Evolutionary conservation across 768 basidiomycete genomes (phyloP), one percentile per base, ranked within the genome.

Genomic region (Boletales sp.): DNA sequence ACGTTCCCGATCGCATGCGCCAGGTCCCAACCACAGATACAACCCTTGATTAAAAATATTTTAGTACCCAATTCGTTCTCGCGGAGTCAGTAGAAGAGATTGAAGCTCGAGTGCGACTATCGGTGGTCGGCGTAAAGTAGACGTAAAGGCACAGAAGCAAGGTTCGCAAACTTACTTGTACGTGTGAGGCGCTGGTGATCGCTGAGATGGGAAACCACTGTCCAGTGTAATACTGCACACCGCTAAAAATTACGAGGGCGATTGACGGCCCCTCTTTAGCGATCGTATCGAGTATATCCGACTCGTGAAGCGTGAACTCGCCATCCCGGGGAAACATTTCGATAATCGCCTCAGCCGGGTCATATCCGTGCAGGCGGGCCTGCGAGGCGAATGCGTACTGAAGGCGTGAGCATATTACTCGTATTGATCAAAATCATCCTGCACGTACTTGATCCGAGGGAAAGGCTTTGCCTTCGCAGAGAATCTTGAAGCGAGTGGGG

Each of bases 351-450:
- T 81, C 76, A 21, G 75, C 72, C 51, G 89, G 83, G 70, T 86
- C 80, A 64, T 83, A 80, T 48, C 89, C 89, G 72, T 92, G 94
- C 32, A 87, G 74, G 44, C 72, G 66, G 32, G 80, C 89, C 72
- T 98, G 97, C n/a, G 95, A 97, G 48, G 87, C 80, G 64, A 98
- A 91, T 31, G 95, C 97, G 69, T 98, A 98, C 94, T 98, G 63
- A 39, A 45, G 50, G 49, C 30, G 50, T 19, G 48, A 34, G 29
- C 4, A 39, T 19, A 47, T 55, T 62, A 17, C 54, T 50, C 27
- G 35, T 52, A 46, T 45, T 30, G 38, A 50, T 36, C 5, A n/a
- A 46, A 58, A 47, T 45, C 29, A 52, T 21, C 15, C 8, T 35
- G 45, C 37, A 65, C 81, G 56, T 48, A 90, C 95, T 76, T 92